Conservation (phyloP, 2,329 filamentous ascomycete genomes). For the Stromatinia cepivora region DNA sequence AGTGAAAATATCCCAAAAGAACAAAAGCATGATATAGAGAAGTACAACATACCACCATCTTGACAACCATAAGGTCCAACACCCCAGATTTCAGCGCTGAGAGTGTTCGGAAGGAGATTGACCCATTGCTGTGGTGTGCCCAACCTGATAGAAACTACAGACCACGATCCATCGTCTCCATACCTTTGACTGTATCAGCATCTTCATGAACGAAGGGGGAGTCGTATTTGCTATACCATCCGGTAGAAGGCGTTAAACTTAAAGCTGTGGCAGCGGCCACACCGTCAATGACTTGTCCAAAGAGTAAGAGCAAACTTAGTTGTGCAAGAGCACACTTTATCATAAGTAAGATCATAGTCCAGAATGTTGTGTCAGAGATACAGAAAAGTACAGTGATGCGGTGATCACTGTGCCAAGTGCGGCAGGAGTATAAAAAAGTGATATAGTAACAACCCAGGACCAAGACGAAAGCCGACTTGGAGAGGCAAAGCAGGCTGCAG, state of each 20-base stretch:
- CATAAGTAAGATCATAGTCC: background rate
- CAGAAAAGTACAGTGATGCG: background rate
- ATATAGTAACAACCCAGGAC: background rate
- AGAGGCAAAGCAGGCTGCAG: background rate
- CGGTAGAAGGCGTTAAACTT: constrained; percentile 36
- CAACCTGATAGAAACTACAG: constrained; percentile 61
- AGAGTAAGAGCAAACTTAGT: background rate
- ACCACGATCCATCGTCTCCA: constrained; percentile 71
- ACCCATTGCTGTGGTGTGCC: constrained; percentile 55
- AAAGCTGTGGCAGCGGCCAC: constrained; percentile 27
- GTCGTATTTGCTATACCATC: constrained; percentile 30
- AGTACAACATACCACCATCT: constrained; percentile 27
- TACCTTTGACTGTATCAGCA: constrained; percentile 46
- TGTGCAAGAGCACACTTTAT: background rate
- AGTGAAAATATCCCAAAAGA: background rate
- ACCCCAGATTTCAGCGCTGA: constrained; percentile 70
- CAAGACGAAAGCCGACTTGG: background rate
- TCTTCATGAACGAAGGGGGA: no score
- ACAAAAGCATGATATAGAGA: background rate
- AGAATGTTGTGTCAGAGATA: no score
- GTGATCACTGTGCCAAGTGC: background rate
- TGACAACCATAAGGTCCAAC: constrained; percentile 59
- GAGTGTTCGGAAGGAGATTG: constrained; percentile 63
- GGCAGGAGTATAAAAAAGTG: background rate
- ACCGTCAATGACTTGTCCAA: background rate